Percentiles rank a stretch among this genome's conserved stretches.
Conservation (phyloP, 108 stramenopile species). For the Cylindrotheca closterium region DNA sequence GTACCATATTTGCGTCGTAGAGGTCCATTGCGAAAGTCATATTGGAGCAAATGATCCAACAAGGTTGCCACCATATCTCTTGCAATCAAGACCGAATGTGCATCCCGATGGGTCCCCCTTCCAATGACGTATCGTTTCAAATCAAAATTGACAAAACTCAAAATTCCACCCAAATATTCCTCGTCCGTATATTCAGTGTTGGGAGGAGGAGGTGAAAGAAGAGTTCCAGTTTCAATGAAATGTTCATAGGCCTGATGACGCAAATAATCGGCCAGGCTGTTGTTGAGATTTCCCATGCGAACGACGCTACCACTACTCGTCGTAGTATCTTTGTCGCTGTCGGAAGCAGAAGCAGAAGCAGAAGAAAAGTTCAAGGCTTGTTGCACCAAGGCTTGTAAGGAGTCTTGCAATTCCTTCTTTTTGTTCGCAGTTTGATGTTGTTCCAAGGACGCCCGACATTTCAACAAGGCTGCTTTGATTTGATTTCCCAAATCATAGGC, state of each 20-base stretch:
- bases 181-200: conserved; percentile 48
- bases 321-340: not conserved
- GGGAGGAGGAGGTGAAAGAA: conserved; percentile 38
- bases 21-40: conserved; percentile 94
- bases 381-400: not conserved
- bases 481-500: conserved; percentile 1
- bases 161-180: conserved; percentile 77
- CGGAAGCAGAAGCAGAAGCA: not conserved
- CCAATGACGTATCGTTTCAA: conserved; percentile 65
- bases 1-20: conserved; percentile 81
- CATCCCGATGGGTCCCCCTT: conserved; percentile 61
- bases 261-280: conserved; percentile 64
- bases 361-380: not conserved
- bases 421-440: not conserved
- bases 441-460: not conserved
- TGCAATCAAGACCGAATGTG: conserved; percentile 46
- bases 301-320: conserved; percentile 21
- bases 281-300: conserved; percentile 45
- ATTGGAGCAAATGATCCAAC: conserved; percentile 65
- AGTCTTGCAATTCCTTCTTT: not conserved
- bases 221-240: conserved; percentile 47
- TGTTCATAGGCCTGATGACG: conserved; percentile 56
- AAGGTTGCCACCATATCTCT: conserved; percentile 52
- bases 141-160: conserved; percentile 72
- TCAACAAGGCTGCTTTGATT: not conserved